Base-by-base conservation (phyloP, 139 green algal genomes). In the Pleodorina starrii region DNA sequence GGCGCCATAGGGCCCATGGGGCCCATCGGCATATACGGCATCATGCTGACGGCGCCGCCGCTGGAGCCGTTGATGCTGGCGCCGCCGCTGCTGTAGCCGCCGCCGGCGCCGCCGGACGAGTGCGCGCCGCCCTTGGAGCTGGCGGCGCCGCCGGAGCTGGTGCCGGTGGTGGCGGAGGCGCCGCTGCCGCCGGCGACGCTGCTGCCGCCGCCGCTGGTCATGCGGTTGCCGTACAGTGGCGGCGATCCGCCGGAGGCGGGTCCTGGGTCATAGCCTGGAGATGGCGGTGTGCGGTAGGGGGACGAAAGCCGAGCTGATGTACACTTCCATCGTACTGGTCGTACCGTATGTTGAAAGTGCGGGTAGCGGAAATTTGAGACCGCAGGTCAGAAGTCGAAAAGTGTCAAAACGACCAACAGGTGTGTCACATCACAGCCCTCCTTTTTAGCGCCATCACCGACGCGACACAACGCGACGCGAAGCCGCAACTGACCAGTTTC, bases 1-100 rank as follows among this genome's bases (percentile, higher is more conserved):
- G 81, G 60, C 3, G 19, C 60, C 60, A 77, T 77, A 17, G 60
- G 81, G 29, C 81, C 81, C 81, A 87, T 87, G 29, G 42, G n/a
- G 17, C 60, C 60, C 57, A 75, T 57, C 5, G 76, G 48, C 76
- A 84, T 71, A 48, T 84, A 84, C 76, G 76, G 57, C 76, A 84
- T 84, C 74, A 82, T 82, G 50, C 77, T 48, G n/a, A 46, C 50
- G 77, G 48, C 35, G 77, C 51, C 77, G 57, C 79, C 57, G 57
- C 79, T 38, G 36, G 57, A 38, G 48, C 76, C 76, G 48, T 48
- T 84, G 32, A 48, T 0, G 48, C 76, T 54, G 50, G 17, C 17
- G 11, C 32, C 48, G 48, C 76, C 32, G 50, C 74, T 63, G 74
- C 74, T 50, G 74, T 63, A 63, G 27, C 38, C 27, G 42, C 38